Base-by-base conservation (phyloP, 768 basidiomycete genomes). In the Boletus rubescentipes region DNA sequence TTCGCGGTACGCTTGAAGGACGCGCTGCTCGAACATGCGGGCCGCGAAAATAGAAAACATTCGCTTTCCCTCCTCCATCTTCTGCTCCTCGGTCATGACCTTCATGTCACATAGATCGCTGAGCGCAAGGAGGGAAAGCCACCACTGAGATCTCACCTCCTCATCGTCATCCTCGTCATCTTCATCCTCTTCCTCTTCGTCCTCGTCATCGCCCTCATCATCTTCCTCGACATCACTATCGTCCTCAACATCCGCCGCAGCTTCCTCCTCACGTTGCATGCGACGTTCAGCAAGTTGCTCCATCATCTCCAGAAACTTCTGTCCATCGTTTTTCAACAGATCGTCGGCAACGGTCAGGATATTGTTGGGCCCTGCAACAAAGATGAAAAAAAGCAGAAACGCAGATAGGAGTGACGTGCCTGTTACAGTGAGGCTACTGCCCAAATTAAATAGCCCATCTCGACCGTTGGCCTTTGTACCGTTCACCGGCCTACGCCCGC, bases 1-100 rank as follows among this genome's bases (percentile, higher is more conserved):
- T 75, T 98, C 96, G 35, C 96, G 89, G 67, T 96, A 98, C 14
- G 96, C 93, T 65, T 93, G 89, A 50, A 97, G 83, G 36, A 98
- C 97, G 21, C 97, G 87, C 73, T 98, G 96, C 75, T 99, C 97
- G 71, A 99, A 98, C 95, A 98, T 97, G 49, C 97, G 85, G 39
- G 97, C 97, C 15, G 97, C 97, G 65, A 99, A 99, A 73, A 99
- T 97, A 60, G 93, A 94, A 77, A 99, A 99, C 97, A 99, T 99
- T 46, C 92, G 84, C 72, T 95, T 93, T 61, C 97, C 97, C 74
- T 98, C 97, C 72, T 98, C 96, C 89, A 96, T 95, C 74, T 96
- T 95, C 74, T 98, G 92, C 72, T 93, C 91, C 71, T 98, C 95
- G 3, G 95, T 94, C 82, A 96, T 83, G 43, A 82, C 77, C 85